Evolutionary conservation across 1,284 basidiomycete genomes (phyloP).

Genomic region (Cryptococcus wingfieldii): DNA sequence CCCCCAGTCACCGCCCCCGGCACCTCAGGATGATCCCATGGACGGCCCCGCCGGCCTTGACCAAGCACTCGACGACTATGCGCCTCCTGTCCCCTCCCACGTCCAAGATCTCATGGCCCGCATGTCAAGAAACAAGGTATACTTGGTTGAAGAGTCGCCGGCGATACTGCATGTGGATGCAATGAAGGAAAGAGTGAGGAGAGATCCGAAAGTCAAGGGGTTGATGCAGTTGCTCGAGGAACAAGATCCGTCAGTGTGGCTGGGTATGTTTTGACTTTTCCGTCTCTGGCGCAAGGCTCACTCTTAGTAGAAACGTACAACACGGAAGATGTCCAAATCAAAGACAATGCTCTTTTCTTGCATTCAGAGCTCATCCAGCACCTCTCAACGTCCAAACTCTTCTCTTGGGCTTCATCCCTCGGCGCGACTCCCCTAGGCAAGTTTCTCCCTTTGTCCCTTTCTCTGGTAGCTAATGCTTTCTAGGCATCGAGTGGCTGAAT

Average conservation of each 20-base stretch:
- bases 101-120: conserved; percentile 38
- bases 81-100: conserved; percentile 31
- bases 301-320: not conserved
- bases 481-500: conserved; percentile 48
- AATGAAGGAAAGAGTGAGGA: conserved; percentile 19
- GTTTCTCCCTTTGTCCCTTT: conserved; percentile 1
- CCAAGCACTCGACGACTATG: conserved; percentile 37
- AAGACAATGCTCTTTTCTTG: conserved; percentile 33
- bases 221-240: conserved; percentile 36
- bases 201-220: conserved; percentile 38
- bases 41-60: conserved; percentile 19
- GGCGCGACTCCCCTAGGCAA: conserved; percentile 40
- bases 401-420: conserved; percentile 36
- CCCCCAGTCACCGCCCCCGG: conserved; percentile 5
- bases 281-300: not conserved
- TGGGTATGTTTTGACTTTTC: conserved; percentile 19
- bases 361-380: conserved; percentile 41
- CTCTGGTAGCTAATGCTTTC: not conserved
- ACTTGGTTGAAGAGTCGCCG: conserved; percentile 40
- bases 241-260: conserved; percentile 41
- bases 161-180: conserved; percentile 36
- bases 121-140: conserved; percentile 44
- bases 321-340: conserved; percentile 15
- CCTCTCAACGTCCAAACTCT: conserved; percentile 41
- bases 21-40: not conserved